These are phyloP conservation scores for Leccinum truebloodii DNA, from an alignment of 768 basidiomycete genomes.

Conservation along the genomic window DNA sequence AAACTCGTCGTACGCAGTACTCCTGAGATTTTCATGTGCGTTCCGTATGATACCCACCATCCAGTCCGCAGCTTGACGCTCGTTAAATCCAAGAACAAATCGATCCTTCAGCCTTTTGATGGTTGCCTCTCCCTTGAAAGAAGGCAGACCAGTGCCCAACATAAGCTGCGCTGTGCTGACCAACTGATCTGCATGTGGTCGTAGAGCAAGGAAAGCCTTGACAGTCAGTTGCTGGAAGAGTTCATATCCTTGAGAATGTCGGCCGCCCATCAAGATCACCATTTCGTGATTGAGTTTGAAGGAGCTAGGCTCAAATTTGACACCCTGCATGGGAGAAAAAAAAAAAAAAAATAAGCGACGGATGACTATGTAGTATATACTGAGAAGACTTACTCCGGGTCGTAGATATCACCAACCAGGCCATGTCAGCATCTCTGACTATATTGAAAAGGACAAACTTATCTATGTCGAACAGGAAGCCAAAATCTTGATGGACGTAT, in stretches of 20 bases:
- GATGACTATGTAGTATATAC: not conserved
- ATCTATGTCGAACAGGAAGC: constrained; percentile 98
- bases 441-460: constrained; percentile 44
- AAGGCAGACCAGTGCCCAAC: constrained; percentile 93
- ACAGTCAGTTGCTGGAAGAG: constrained; percentile 92
- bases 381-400: constrained; percentile 53
- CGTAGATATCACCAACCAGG: constrained; percentile 37
- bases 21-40: constrained; percentile 93
- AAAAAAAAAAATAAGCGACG: too few relatives aligned
- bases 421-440: constrained; percentile 29
- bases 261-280: constrained; percentile 96
- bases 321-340: constrained; percentile 62
- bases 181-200: constrained; percentile 92
- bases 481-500: constrained; percentile 66
- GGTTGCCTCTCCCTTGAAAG: constrained; percentile 95
- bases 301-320: constrained; percentile 97
- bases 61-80: constrained; percentile 90
- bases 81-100: constrained; percentile 79
- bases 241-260: constrained; percentile 91
- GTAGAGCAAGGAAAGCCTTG: constrained; percentile 94
- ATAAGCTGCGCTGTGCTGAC: constrained; percentile 88
- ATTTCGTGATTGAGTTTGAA: constrained; percentile 99
- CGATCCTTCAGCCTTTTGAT: constrained; percentile 86
- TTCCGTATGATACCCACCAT: constrained; percentile 90
- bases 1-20: constrained; percentile 95